A percentile compares a stretch with the other conserved stretches of the same genome.
Evolutionary conservation across 2,329 filamentous ascomycete genomes (phyloP).

Genomic region (Keithomyces neogunnii): DNA sequence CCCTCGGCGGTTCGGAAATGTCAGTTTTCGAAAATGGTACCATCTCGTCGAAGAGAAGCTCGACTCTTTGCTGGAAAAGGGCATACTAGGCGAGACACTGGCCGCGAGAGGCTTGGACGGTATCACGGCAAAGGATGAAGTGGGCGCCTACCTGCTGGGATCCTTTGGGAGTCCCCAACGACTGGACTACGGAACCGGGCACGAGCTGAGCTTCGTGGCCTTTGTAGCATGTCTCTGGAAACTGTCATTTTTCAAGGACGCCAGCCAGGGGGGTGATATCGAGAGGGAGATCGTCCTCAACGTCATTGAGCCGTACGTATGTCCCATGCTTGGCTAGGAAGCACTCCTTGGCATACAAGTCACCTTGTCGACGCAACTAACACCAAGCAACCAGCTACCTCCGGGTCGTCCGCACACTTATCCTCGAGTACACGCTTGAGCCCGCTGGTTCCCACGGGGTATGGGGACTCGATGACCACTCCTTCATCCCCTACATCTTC

Average conservation of each 20-base stretch:
- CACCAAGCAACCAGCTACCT: constrained; percentile 51
- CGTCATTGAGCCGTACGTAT: constrained; percentile 64
- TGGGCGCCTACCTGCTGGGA: constrained; percentile 72
- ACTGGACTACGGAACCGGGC: constrained; percentile 91
- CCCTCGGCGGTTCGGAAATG: constrained; percentile 84
- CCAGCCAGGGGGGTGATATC: constrained; percentile 40
- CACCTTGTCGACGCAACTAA: background rate
- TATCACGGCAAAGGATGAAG: constrained; percentile 52
- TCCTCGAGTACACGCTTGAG: constrained; percentile 85
- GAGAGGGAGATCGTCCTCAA: constrained; percentile 77
- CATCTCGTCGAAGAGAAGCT: constrained; percentile 55
- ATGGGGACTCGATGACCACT: constrained; percentile 98
- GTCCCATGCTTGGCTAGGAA: background rate
- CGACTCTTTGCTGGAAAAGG: constrained; percentile 24
- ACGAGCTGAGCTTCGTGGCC: constrained; percentile 89
- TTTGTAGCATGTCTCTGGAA: constrained; percentile 92
- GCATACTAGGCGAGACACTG: constrained; percentile 20
- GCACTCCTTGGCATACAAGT: background rate
- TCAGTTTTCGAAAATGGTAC: constrained; percentile 82
- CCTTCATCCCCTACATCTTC: constrained; percentile 88
- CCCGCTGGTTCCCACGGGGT: constrained; percentile 95
- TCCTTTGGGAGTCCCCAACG: constrained; percentile 82
- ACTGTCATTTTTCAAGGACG: constrained; percentile 65
- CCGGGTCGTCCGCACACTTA: constrained; percentile 70
- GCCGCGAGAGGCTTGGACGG: constrained; percentile 15